Conservation (phyloP, 495 filamentous ascomycete genomes). For the Hyaloscypha hepaticicola region DNA sequence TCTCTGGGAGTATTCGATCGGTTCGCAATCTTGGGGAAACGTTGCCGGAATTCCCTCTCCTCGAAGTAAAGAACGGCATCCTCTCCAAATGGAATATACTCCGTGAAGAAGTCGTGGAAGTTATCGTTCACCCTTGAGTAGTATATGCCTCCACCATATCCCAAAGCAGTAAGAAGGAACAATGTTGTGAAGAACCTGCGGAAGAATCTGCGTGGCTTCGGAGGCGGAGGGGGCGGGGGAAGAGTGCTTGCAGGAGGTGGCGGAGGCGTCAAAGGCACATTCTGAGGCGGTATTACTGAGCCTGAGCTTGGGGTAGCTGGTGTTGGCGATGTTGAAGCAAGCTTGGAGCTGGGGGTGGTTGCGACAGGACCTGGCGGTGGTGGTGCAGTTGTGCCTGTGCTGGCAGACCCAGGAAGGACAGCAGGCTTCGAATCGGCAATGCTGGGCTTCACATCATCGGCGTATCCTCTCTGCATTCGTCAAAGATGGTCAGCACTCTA, state of each 20-base stretch:
- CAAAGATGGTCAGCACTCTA: constrained; percentile 18
- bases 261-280: constrained; percentile 59
- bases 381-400: constrained; percentile 48
- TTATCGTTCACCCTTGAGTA: constrained; percentile 92
- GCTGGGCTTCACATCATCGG: constrained; percentile 53
- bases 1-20: constrained; percentile 46
- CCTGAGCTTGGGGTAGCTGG: constrained; percentile 43
- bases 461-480: constrained; percentile 53
- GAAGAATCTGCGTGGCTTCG: constrained; percentile 74
- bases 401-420: constrained; percentile 58
- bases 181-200: constrained; percentile 70
- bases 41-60: constrained; percentile 87
- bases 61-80: constrained; percentile 96
- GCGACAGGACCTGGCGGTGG: constrained; percentile 44
- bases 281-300: constrained; percentile 54
- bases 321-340: constrained; percentile 38
- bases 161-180: constrained; percentile 67
- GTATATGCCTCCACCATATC: constrained; percentile 85
- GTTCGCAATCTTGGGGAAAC: constrained; percentile 67
- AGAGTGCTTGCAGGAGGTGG: constrained; percentile 50
- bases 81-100: constrained; percentile 93
- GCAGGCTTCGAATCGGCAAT: constrained; percentile 48
- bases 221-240: constrained; percentile 48
- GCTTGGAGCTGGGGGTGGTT: constrained; percentile 18
- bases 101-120: constrained; percentile 99